phyloP scores from a whole-genome alignment of 768 basidiomycete genomes.

The Fistulinella prunicolor region DNA sequence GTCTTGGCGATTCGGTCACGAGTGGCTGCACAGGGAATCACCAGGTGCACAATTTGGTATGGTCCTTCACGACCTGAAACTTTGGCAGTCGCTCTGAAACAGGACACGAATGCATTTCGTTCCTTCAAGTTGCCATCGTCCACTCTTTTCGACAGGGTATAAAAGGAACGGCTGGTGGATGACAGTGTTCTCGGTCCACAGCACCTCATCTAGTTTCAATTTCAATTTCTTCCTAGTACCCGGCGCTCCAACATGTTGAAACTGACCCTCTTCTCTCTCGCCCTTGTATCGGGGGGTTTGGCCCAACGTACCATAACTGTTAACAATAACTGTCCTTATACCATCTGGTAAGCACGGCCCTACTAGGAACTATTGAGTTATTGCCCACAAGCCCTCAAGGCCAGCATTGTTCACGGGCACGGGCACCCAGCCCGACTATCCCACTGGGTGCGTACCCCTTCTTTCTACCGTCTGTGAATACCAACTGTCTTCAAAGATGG shows the following conservation, averaged over 20 bases:
- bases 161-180: no score
- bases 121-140: no score
- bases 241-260: slow-evolving; percentile 19
- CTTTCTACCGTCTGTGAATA: neutral
- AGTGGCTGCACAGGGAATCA: no score
- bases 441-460: slow-evolving; percentile 41
- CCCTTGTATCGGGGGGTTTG: slow-evolving; percentile 31
- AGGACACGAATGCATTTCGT: no score
- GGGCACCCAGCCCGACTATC: slow-evolving; percentile 42
- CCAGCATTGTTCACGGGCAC: slow-evolving; percentile 60
- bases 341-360: slow-evolving; percentile 52
- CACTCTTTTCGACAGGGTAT: no score
- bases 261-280: slow-evolving; percentile 24
- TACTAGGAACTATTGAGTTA: neutral
- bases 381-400: slow-evolving; percentile 29
- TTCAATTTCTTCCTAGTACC: neutral
- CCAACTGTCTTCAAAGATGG: slow-evolving; percentile 29
- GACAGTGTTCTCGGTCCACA: no score
- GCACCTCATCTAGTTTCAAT: neutral
- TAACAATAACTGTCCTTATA: slow-evolving; percentile 63
- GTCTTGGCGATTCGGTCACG: no score
- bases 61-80: no score
- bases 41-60: no score
- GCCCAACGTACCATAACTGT: slow-evolving; percentile 59
- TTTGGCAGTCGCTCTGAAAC: no score